Evolutionary conservation across 1,284 basidiomycete species (phyloP), one percentile per base, ranked within the genome.

Genomic region (Irpex sp.): DNA sequence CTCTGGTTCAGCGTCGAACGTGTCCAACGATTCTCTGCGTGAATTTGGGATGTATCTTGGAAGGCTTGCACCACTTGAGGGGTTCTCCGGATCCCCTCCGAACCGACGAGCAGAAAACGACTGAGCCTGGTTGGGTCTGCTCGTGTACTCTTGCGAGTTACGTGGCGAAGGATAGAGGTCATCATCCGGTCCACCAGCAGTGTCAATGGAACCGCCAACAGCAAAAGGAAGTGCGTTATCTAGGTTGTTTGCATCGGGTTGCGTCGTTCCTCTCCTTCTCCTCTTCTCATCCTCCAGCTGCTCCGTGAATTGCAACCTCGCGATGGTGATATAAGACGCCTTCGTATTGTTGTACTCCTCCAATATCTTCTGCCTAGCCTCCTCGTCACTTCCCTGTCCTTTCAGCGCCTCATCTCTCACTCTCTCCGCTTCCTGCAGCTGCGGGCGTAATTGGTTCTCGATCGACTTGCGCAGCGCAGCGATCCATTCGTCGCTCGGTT

Each of bases 391-490:
- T 66, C 75, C 63, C 61, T 70, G 63, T 1, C 72, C 74, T 39
- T 66, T 70, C 33, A 86, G 73, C 61, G 77, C 73, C 7, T 67
- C 68, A 8, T 79, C 72, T 58, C 78, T 72, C 21, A 76, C 78
- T 60, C 77, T 74, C 69, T 79, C 80, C 4, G 83, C 82, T 56
- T 82, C 79, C 56, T 79, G 74, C 53, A 83, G 76, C 78, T 84
- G 80, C 56, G 75, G 69, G 58, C 73, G 69, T 55, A 86, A 70
- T 1, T 73, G 74, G 1, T 73, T 69, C 67, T 83, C 77, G 70
- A 87, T 84, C 67, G 76, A 73, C 37, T 69, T 67, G 66, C 70
- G 75, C 63, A 83, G 73, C 1, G 67, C 64, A 26, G 53, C 33
- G 9, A 55, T 55, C 53, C 53, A 55, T 35, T 55, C 53, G 33